A percentile compares a stretch with the other conserved stretches of the same genome.
Evolutionary conservation across 116 monocot species (phyloP).

Genomic region (Papilionanthe hybrid): DNA sequence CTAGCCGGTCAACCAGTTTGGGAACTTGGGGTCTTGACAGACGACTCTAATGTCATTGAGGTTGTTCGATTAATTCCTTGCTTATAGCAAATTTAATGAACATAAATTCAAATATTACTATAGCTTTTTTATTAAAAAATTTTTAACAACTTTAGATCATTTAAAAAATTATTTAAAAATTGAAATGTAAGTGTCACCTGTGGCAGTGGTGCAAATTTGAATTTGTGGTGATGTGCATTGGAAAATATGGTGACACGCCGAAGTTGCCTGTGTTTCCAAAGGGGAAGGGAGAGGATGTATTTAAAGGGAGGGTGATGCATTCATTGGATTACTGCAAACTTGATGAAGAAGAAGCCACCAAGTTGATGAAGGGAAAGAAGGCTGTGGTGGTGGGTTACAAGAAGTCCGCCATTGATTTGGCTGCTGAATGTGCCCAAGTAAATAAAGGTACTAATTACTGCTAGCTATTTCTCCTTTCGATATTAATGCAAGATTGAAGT

Average conservation of each 20-base stretch:
- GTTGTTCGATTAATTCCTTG: constrained; percentile 11
- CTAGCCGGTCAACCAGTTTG: constrained; percentile 52
- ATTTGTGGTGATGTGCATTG: constrained; percentile 92
- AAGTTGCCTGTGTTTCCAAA: constrained; percentile 57
- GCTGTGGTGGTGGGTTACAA: constrained; percentile 87
- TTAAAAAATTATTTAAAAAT: no score
- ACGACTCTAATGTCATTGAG: constrained; percentile 35
- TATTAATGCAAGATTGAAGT: no score
- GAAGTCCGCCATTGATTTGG: constrained; percentile 83
- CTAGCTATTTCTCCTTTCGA: no score
- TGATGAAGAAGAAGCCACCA: constrained; percentile 28
- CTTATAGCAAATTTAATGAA: no score
- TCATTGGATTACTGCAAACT: constrained; percentile 84
- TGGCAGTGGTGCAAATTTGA: constrained; percentile 70
- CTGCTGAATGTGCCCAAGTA: constrained; percentile 64
- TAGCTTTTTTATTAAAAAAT: no score
- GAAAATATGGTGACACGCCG: constrained; percentile 78
- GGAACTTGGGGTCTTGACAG: constrained; percentile 58
- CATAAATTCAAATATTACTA: no score
- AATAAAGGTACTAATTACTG: constrained; percentile 53
- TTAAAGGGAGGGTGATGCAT: constrained; percentile 79
- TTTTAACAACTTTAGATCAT: no score
- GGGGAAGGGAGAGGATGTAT: constrained; percentile 61
- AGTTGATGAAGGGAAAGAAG: constrained; percentile 77
- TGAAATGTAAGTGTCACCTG: neutral